Evolutionary conservation across 129 eudicot species (phyloP), one percentile per base, ranked within the genome.

Genomic region (Helichrysum umbraculigerum): DNA sequence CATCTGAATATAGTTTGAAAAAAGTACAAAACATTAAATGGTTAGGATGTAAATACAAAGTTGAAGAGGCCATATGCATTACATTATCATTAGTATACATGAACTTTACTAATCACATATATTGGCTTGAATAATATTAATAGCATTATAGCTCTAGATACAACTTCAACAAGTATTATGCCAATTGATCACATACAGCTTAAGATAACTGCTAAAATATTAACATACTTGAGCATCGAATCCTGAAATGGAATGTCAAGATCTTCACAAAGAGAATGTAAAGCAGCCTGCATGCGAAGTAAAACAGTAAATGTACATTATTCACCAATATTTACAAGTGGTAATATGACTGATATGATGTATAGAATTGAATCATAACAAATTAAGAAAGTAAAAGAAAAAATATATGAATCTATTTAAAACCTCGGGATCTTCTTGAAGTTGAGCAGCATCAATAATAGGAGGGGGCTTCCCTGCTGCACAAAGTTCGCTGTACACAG

Each of bases 341-440:
- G 17, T 47, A 47, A 47, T 3, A 47, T 47, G 54, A 47, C 54
- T 3, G 17, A 12, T 14, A 47, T 14, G 54, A 47, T 47, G 54
- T 5, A 39, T 59, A 66, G 10, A 29, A 68, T 68, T 57, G 39
- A 59, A 68, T 35, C 69, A 77, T 22, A 54, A 77, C 33, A 68
- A 12, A 39, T 35, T 20, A 41, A 71, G 17, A 34, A 15, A 25
- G 20, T n/a, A n/a, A 4, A 67, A 30, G 32, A 1, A 67, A 35
- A 33, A 14, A 57, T 6, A 37, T 14, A 66, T 52, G 69, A 19
- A 77, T 30, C 50, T 41, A 42, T 59, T 52, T 19, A 6, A 62
- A 51, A 94, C 99, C 97, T 94, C 96, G 35, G 99, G 97, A 78
- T 91, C 74, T 80, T 84, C 79, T 86, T 85, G 90, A 76, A 94